Conservation (phyloP, 164 flowering plant genomes). For the Vitis rotundifolia region DNA sequence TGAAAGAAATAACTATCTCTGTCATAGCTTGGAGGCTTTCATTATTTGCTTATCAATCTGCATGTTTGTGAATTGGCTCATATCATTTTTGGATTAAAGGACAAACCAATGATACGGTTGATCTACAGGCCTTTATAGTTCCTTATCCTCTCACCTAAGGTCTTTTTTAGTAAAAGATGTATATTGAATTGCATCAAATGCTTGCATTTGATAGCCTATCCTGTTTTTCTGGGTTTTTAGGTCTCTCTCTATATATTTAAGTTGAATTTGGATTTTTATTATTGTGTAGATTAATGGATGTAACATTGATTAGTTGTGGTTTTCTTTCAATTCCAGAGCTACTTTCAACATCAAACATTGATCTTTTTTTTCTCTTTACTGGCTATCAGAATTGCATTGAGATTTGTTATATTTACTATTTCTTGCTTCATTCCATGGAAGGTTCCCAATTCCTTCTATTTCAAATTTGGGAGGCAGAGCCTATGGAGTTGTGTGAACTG, state of each 20-base stretch:
- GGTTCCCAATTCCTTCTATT: no score
- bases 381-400: no score
- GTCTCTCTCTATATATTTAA: background rate
- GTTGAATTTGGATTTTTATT: background rate
- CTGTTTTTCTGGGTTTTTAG: background rate
- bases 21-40: conserved; percentile 13
- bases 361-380: background rate
- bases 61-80: conserved; percentile 5
- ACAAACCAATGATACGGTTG: background rate
- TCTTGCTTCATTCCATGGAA: no score
- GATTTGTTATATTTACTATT: no score
- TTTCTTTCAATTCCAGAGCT: background rate
- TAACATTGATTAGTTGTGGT: background rate
- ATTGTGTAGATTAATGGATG: background rate
- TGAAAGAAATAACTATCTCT: conserved; percentile 2
- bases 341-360: background rate
- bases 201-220: background rate
- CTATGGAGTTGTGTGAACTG: no score
- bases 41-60: background rate
- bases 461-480: no score
- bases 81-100: background rate
- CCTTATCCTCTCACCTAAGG: background rate
- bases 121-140: background rate
- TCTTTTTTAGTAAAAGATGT: background rate
- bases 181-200: background rate